Evolutionary conservation across 345 rosid species (phyloP).

Genomic region (Eucalyptus cloeziana): DNA sequence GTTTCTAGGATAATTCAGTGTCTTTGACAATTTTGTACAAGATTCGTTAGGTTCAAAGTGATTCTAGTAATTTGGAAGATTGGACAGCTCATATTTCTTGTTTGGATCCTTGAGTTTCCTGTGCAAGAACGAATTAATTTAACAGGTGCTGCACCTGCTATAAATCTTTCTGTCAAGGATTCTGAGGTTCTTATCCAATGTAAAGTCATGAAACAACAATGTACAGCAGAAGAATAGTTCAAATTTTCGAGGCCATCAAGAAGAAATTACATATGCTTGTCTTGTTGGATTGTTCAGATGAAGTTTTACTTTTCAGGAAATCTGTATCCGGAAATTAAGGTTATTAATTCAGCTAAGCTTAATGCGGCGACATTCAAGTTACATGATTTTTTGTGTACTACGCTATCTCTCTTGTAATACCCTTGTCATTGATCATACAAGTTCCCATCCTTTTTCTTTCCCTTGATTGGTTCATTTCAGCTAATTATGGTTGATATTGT

Average conservation of each 20-base stretch:
- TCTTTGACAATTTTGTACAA: background rate
- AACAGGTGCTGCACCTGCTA: background rate
- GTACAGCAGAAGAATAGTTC: background rate
- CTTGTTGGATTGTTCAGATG: background rate
- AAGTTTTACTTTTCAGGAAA: background rate
- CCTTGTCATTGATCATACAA: background rate
- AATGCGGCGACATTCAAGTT: background rate
- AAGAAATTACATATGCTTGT: background rate
- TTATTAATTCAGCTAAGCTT: background rate
- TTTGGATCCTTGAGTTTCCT: background rate
- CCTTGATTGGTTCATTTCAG: background rate
- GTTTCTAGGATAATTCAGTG: background rate
- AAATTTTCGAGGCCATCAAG: background rate
- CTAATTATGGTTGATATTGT: constrained; percentile 11
- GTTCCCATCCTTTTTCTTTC: background rate
- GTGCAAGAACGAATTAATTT: background rate
- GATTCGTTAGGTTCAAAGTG: background rate
- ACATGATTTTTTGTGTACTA: background rate
- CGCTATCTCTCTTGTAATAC: background rate
- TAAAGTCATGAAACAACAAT: background rate
- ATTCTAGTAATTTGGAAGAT: background rate
- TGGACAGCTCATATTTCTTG: background rate
- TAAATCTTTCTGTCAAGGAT: background rate
- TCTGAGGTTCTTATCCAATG: background rate
- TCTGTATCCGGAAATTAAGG: background rate